These are phyloP conservation scores for Ganoderma sp. DNA, from an alignment of 1,284 basidiomycete genomes.

Conservation along the genomic window DNA sequence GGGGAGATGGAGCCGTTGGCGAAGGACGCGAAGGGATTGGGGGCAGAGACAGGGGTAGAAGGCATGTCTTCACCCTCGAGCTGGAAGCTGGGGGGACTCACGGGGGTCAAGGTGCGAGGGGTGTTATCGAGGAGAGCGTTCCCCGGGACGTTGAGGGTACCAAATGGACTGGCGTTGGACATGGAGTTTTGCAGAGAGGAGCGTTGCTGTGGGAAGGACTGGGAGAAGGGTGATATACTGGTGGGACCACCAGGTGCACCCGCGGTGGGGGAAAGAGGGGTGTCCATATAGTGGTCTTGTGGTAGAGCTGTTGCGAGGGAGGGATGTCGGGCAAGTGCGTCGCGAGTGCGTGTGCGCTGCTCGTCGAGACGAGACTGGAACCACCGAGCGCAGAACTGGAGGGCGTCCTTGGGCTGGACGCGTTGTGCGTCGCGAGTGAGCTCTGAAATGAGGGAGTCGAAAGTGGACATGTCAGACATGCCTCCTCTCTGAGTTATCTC, in stretches of 20 bases:
- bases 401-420: constrained; percentile 85
- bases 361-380: constrained; percentile 88
- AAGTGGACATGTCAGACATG: constrained; percentile 63
- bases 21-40: constrained; percentile 53
- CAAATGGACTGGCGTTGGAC: constrained; percentile 68
- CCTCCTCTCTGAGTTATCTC: neutral
- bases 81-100: constrained; percentile 58
- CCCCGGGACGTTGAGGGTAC: constrained; percentile 76
- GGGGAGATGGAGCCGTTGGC: constrained; percentile 44
- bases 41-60: constrained; percentile 62
- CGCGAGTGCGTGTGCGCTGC: constrained; percentile 74
- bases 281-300: constrained; percentile 64
- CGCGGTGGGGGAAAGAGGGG: constrained; percentile 46
- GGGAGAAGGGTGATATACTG: constrained; percentile 52
- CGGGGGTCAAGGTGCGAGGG: constrained; percentile 34
- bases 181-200: constrained; percentile 54
- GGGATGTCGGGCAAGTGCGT: constrained; percentile 61
- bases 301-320: constrained; percentile 58
- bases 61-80: constrained; percentile 64
- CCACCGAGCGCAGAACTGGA: constrained; percentile 97
- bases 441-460: constrained; percentile 82
- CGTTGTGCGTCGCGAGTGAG: constrained; percentile 86
- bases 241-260: constrained; percentile 41
- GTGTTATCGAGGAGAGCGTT: constrained; percentile 64
- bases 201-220: constrained; percentile 51